Base-by-base conservation (phyloP, 2,329 filamentous ascomycete species). In the Calonectria leucothoes region DNA sequence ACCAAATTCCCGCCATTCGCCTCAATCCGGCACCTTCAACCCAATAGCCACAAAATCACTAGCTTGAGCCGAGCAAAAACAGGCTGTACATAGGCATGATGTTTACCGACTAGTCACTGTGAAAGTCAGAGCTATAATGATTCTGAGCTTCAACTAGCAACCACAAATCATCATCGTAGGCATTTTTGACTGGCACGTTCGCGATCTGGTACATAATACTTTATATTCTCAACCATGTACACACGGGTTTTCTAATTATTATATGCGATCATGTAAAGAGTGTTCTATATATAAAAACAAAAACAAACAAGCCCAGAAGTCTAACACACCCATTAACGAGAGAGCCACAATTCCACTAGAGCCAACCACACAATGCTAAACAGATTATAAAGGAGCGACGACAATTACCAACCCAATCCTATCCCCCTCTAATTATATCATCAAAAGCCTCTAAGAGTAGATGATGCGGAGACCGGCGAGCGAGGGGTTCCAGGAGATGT, bases 391-490 rank as follows among this genome's bases (percentile, higher is more conserved):
- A 59, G 55, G 33, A 59, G 55, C 55, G 55, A 59, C n/a, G 29
- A 37, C 33, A 39, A 39, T 27, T 10, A 37, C 14, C 29, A 39
- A 27, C 8, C 29, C 55, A 59, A 20, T 14, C 33, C n/a, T 25
- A 27, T 25, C 33, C n/a, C 25, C 14, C 12, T n/a, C n/a, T n/a
- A n/a, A 12, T 5, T 11, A 45, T 15, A 25, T 10, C 11, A n/a
- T 33, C 31, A 59, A 6, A 15, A 39, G 3, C 4, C 20, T 10
- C 45, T 67, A 77, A 23, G 59, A 65, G 70, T 72, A 75, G 33
- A 69, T 39, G 65, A 77, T 77, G 25, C 74, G 52, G n/a, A 73
- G 74, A 0, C 76, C 76, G 27, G 73, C 66, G 35, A 64, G n/a
- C 1, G n/a, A n/a, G 2, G 73, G 69, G 49, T 77, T 37, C 76